Evolutionary conservation across 2,329 filamentous ascomycete species (phyloP).

Genomic region (Botryotinia convoluta): DNA sequence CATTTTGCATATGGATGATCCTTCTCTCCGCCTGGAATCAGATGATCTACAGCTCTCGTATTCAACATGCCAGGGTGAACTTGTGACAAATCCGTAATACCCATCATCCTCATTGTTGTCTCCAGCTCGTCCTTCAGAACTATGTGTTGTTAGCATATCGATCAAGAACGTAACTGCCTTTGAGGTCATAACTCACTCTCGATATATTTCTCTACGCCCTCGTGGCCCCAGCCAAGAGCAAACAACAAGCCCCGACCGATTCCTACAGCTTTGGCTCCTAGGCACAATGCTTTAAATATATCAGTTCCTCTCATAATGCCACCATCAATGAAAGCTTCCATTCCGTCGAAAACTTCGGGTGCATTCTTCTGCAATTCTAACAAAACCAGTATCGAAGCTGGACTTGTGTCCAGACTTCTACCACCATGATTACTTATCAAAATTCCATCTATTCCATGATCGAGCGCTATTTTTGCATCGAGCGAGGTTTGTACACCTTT

Average conservation of each 20-base stretch:
- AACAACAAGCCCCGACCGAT: slow-evolving; percentile 61
- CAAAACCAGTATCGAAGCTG: slow-evolving; percentile 56
- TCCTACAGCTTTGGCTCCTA: slow-evolving; percentile 63
- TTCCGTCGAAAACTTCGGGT: slow-evolving; percentile 56
- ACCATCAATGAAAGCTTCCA: slow-evolving; percentile 64
- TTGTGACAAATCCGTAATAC: slow-evolving; percentile 58
- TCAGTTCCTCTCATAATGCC: slow-evolving; percentile 65
- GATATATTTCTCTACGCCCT: slow-evolving; percentile 53
- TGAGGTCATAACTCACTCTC: slow-evolving; percentile 46
- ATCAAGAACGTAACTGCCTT: neutral
- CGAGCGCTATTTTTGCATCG: slow-evolving; percentile 60
- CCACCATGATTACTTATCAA: slow-evolving; percentile 71
- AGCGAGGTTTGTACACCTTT: slow-evolving; percentile 69
- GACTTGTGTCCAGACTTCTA: slow-evolving; percentile 50
- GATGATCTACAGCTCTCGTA: slow-evolving; percentile 48
- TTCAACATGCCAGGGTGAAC: slow-evolving; percentile 62
- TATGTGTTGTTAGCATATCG: slow-evolving; percentile 29
- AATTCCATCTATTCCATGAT: slow-evolving; percentile 63
- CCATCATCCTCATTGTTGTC: slow-evolving; percentile 64
- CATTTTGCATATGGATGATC: slow-evolving; percentile 47
- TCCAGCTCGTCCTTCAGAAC: slow-evolving; percentile 60
- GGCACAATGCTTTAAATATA: slow-evolving; percentile 63
- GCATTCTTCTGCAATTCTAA: slow-evolving; percentile 62
- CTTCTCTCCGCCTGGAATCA: slow-evolving; percentile 42
- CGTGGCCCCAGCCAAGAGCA: slow-evolving; percentile 58